A percentile compares a stretch with the other conserved stretches of the same genome.
Evolutionary conservation across 2,329 filamentous ascomycete species (phyloP).

Genomic region (Geosmithia flava): DNA sequence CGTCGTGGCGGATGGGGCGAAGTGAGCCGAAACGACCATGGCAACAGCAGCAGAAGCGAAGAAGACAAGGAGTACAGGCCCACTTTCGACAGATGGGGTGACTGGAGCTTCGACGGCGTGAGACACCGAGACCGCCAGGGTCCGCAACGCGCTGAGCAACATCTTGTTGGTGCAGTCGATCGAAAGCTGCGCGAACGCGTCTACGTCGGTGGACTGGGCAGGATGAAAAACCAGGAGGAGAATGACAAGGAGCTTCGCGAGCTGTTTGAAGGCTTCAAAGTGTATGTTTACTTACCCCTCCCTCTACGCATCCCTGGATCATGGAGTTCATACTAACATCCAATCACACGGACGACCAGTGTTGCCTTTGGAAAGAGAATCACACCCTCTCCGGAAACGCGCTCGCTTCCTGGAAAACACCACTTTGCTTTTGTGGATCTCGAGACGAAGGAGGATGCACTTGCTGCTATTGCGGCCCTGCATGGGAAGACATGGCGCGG

Average conservation of each 20-base stretch:
- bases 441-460: conserved; percentile 37
- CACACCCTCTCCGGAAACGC: conserved; percentile 44
- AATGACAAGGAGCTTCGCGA: conserved; percentile 31
- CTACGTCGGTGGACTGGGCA: conserved; percentile 36
- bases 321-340: too few species aligned
- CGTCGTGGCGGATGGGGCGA: too few species aligned
- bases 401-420: conserved; percentile 37
- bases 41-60: too few species aligned
- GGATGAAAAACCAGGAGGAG: conserved; percentile 33
- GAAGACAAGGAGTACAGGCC: conserved; percentile 7
- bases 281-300: conserved; percentile 12
- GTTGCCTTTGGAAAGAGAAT: conserved; percentile 34
- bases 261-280: conserved; percentile 32
- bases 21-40: too few species aligned
- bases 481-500: conserved; percentile 17
- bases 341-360: too few species aligned
- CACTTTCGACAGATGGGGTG: conserved; percentile 28
- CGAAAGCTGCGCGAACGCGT: conserved; percentile 24
- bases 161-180: conserved; percentile 16
- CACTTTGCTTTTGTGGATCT: conserved; percentile 59
- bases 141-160: conserved; percentile 13
- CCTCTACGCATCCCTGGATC: too few species aligned
- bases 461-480: conserved; percentile 32
- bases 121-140: conserved; percentile 12
- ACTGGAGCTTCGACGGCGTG: conserved; percentile 20